phyloP scores from a whole-genome alignment of 192 early-diverging fungal genomes.

The Podila verticillata region DNA sequence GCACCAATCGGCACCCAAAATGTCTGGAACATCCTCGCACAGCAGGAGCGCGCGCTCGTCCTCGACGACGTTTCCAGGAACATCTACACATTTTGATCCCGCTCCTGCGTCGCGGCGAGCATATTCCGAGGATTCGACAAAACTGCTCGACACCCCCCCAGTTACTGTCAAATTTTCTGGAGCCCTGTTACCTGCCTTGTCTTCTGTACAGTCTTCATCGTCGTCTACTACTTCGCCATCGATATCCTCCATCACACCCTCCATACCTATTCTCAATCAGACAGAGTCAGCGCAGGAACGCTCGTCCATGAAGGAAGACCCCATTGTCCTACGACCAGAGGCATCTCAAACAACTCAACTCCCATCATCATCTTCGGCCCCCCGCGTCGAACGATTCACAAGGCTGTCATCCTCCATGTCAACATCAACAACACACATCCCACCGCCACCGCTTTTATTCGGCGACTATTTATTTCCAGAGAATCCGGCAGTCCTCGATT shows the following conservation, averaged over 20 bases:
- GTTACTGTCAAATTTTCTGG: slow-evolving; percentile 1
- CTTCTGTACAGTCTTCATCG: slow-evolving; percentile 24
- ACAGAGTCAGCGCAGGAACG: too few species aligned
- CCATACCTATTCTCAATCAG: neutral
- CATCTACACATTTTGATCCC: slow-evolving; percentile 6
- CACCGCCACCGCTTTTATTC: slow-evolving; percentile 25
- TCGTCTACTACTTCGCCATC: slow-evolving; percentile 20
- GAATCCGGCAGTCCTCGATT: slow-evolving; percentile 31
- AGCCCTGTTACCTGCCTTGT: slow-evolving; percentile 13
- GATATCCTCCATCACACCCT: slow-evolving; percentile 11
- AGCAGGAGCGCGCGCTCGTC: slow-evolving; percentile 10
- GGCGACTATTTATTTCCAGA: slow-evolving; percentile 48
- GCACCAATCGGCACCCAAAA: neutral
- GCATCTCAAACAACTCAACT: neutral
- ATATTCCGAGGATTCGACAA: slow-evolving; percentile 26
- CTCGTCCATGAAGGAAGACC: neutral
- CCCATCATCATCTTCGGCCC: neutral
- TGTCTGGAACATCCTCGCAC: neutral
- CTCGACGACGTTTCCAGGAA: slow-evolving; percentile 4
- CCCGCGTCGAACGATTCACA: neutral
- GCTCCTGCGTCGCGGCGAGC: slow-evolving; percentile 17
- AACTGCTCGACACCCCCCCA: slow-evolving; percentile 1
- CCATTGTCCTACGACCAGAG: neutral
- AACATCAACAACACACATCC: neutral
- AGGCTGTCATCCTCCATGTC: neutral